Conservation (phyloP, 2,329 filamentous ascomycete species). For the Pseudocercospora cruenta region DNA sequence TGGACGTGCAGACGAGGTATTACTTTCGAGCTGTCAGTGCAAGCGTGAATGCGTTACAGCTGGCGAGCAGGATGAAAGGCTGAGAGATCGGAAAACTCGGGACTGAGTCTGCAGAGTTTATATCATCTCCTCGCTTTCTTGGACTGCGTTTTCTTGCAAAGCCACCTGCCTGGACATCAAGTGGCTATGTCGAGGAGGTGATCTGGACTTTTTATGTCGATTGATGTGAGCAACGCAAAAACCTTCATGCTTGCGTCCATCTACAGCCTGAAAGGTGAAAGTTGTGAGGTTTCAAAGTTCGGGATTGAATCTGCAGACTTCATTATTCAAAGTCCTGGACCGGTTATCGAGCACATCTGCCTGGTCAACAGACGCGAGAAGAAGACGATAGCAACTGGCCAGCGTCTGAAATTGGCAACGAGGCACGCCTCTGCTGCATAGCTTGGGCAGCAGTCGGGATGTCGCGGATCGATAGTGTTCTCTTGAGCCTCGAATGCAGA, state of each 20-base stretch:
- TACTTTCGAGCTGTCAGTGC: constrained; percentile 19
- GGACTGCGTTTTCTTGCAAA: not conserved
- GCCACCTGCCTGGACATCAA: not conserved
- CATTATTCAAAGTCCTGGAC: too few relatives aligned
- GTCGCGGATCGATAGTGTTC: too few relatives aligned
- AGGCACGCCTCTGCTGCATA: not conserved
- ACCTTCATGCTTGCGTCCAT: not conserved
- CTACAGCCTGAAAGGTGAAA: too few relatives aligned
- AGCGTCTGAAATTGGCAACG: too few relatives aligned
- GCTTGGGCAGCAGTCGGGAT: not conserved
- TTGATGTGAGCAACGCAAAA: not conserved
- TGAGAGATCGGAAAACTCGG: not conserved
- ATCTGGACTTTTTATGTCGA: not conserved
- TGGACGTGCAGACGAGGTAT: constrained; percentile 25
- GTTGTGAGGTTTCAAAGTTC: too few relatives aligned
- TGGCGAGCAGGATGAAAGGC: constrained; percentile 27
- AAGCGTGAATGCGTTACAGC: constrained; percentile 16
- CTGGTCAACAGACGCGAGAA: too few relatives aligned
- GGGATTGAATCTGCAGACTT: not conserved
- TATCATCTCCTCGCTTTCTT: not conserved
- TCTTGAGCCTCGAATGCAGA: too few relatives aligned
- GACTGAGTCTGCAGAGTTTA: not conserved
- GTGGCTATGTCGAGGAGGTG: not conserved
- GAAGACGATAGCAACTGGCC: not conserved
- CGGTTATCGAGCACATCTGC: too few relatives aligned